Conservation (phyloP, 2,329 filamentous ascomycete species). For the Graphilbum sp. region DNA sequence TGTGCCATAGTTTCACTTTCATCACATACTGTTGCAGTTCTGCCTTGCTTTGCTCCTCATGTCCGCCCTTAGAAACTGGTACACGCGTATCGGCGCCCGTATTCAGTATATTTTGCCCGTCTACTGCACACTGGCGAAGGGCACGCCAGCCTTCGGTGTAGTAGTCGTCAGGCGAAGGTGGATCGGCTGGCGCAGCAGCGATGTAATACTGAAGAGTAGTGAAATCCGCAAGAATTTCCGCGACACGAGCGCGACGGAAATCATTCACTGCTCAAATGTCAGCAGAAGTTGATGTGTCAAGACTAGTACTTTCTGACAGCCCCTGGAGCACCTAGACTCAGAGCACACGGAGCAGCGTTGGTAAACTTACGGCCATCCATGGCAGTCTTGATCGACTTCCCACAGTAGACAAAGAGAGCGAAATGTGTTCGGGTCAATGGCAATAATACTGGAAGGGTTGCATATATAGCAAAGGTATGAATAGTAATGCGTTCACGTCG, state of each 20-base stretch:
- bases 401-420: too few relatives aligned
- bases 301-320: too few relatives aligned
- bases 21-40: constrained; percentile 44
- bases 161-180: constrained; percentile 38
- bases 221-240: constrained; percentile 46
- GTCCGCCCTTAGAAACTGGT: constrained; percentile 33
- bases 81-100: constrained; percentile 46
- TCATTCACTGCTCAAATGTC: constrained; percentile 34
- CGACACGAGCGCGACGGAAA: constrained; percentile 40
- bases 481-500: too few relatives aligned
- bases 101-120: constrained; percentile 49
- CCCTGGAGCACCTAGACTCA: too few relatives aligned
- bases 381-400: neutral
- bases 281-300: too few relatives aligned
- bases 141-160: constrained; percentile 47
- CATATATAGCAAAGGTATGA: too few relatives aligned
- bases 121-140: constrained; percentile 43
- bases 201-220: constrained; percentile 46
- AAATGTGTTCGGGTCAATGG: too few relatives aligned
- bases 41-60: constrained; percentile 43
- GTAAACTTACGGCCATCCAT: constrained; percentile 11
- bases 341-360: neutral
- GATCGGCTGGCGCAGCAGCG: constrained; percentile 37
- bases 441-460: too few relatives aligned
- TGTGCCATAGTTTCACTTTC: too few relatives aligned